A percentile compares a stretch with the other conserved stretches of the same genome.
These are phyloP conservation scores for Leonotis leonurus DNA, from an alignment of 257 asterid genomes.

Conservation along the genomic window DNA sequence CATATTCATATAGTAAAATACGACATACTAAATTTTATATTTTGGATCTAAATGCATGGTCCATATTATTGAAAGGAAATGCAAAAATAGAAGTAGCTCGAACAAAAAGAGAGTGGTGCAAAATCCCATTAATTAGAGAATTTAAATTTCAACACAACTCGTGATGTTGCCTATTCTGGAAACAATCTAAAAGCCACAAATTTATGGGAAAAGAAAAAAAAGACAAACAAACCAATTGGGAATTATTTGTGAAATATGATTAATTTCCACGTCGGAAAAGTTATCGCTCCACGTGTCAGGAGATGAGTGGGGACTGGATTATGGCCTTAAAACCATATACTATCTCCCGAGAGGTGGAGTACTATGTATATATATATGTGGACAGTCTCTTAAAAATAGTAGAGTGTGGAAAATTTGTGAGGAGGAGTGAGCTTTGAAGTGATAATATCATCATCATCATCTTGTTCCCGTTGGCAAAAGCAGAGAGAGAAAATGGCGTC, in stretches of 20 bases:
- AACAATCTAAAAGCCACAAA: slow-evolving; percentile 4
- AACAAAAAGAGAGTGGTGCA: neutral
- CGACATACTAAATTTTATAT: no score
- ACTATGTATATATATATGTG: slow-evolving; percentile 8
- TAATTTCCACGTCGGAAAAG: slow-evolving; percentile 17
- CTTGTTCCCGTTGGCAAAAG: neutral
- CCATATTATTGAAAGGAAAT: no score
- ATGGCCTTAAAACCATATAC: slow-evolving; percentile 25
- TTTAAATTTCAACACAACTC: neutral
- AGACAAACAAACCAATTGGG: neutral
- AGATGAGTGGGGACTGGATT: slow-evolving; percentile 7
- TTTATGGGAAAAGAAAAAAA: neutral
- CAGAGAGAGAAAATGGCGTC: slow-evolving; percentile 46
- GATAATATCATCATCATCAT: slow-evolving; percentile 3
- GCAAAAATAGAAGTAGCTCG: neutral
- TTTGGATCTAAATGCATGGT: no score
- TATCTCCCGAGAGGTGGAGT: slow-evolving; percentile 17
- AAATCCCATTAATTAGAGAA: neutral
- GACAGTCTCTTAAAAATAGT: neutral
- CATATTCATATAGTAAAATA: no score
- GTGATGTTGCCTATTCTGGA: slow-evolving; percentile 1
- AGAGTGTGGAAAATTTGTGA: slow-evolving; percentile 11
- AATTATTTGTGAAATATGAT: neutral
- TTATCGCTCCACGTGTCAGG: slow-evolving; percentile 22
- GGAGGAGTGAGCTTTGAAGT: slow-evolving; percentile 11